Conservation (phyloP, 768 basidiomycete species). For the Auricularia sp. region DNA sequence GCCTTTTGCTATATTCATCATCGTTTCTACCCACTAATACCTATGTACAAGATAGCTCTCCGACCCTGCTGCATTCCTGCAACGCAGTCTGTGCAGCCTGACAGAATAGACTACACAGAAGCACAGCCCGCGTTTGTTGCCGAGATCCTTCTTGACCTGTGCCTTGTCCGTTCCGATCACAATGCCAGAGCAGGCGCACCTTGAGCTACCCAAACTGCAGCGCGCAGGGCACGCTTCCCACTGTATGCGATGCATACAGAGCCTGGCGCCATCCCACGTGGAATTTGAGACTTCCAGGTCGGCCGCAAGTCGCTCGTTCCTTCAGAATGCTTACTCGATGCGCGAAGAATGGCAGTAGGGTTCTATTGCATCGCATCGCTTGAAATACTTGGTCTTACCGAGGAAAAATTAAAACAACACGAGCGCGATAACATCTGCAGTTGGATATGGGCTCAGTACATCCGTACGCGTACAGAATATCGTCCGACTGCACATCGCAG, state of each 20-base stretch:
- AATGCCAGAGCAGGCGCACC: too few relatives aligned
- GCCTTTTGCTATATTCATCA: too few relatives aligned
- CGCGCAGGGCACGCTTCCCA: constrained; percentile 53
- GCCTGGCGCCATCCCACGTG: constrained; percentile 58
- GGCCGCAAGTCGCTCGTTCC: constrained; percentile 10
- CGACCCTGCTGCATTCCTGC: too few relatives aligned
- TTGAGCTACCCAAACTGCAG: constrained; percentile 18
- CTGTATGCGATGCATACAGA: constrained; percentile 57
- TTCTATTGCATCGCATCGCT: constrained; percentile 86
- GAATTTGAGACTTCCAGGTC: constrained; percentile 69
- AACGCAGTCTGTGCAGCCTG: too few relatives aligned
- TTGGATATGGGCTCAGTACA: constrained; percentile 90
- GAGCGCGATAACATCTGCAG: constrained; percentile 59
- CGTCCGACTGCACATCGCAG: not conserved
- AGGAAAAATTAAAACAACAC: constrained; percentile 32
- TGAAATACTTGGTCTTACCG: constrained; percentile 56
- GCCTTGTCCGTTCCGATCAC: too few relatives aligned
- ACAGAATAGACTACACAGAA: too few relatives aligned
- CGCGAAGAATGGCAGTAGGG: constrained; percentile 61
- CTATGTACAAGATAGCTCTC: too few relatives aligned
- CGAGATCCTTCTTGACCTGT: too few relatives aligned
- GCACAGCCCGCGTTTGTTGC: too few relatives aligned
- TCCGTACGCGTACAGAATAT: constrained; percentile 32
- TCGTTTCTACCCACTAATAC: too few relatives aligned
- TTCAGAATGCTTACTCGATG: not conserved